Base-by-base conservation (phyloP, 1,284 basidiomycete species). In the Vanrija sp. region DNA sequence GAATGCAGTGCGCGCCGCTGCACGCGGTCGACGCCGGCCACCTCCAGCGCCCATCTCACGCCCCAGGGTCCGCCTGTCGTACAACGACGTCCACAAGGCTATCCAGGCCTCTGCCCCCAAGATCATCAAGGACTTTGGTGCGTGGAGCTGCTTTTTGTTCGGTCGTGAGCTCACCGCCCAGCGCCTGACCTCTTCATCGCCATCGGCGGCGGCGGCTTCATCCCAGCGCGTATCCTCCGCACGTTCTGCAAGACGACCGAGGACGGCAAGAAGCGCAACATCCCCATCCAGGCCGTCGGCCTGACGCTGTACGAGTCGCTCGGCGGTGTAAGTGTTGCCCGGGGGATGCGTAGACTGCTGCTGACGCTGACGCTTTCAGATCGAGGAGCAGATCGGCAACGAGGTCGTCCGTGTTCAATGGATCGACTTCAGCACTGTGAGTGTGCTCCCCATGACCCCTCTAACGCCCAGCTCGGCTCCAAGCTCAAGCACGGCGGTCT, bases 361-460 rank as follows among this genome's bases (percentile, higher is more conserved):
- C n/a, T n/a, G n/a, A n/a, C n/a, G n/a, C 57, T 60, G 8, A 60
- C 51, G 2, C 2, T 8, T 1, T 18, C 44, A 73, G 19, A 85
- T 85, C 9, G 85, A 80, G 43, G 87, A 94, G 69, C 84, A 87
- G 69, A 82, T 91, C 56, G 91, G 91, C 29, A 84, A 80, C 56
- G 86, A 94, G 74, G 89, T 96, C 57, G 80, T 93, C 64, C 83
- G 91, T 53, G 95, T 91, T 9, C 93, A 96, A 74, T 96, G 92
- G 93, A 68, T 80, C 43, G 79, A 80, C 58, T 78, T 79, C 48
- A 75, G 72, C 21, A 80, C 82, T 84, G 89, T 93, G 71, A 76
- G 89, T 78, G 40, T 34, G n/a, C 10, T n/a, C 39, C 5, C 3
- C 15, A 1, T 19, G 39, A 12, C 5, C 19, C 9, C 7, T n/a